Evolutionary conservation across 75 land plant species (phyloP).

Genomic region (Picea glauca): DNA sequence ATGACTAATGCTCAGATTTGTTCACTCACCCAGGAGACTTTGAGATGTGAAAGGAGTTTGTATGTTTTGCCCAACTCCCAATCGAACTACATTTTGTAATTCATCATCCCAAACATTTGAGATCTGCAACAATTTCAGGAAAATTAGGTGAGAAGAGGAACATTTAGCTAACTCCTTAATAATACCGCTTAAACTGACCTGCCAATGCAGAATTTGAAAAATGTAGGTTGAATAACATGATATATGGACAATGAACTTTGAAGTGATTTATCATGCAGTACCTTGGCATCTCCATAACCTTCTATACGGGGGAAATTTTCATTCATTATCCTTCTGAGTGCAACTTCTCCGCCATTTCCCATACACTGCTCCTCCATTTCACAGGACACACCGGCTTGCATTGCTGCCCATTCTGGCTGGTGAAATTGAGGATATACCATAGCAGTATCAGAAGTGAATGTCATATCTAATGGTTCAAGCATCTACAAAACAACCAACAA

Average conservation of each 20-base stretch:
- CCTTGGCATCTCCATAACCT: conserved; percentile 17
- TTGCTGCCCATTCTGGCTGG: conserved; percentile 17
- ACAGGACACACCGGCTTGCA: conserved; percentile 10
- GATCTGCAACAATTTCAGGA: conserved; percentile 15
- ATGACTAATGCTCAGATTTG: neutral
- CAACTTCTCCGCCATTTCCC: conserved; percentile 4
- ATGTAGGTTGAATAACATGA: conserved; percentile 1
- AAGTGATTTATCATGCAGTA: conserved; percentile 17
- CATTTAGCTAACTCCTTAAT: neutral
- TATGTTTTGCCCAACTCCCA: conserved; percentile 17
- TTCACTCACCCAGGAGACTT: neutral
- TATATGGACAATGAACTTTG: neutral
- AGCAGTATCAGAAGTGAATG: conserved; percentile 24
- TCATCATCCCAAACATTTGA: conserved; percentile 38
- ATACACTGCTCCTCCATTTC: conserved; percentile 2
- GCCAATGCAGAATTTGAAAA: neutral
- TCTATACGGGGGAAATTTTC: conserved; percentile 10
- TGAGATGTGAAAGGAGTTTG: conserved; percentile 3
- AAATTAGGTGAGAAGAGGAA: neutral
- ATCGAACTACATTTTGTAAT: conserved; percentile 30
- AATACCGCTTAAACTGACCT: neutral
- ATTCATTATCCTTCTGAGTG: neutral
- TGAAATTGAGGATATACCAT: conserved; percentile 19
- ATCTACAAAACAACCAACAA: conserved; percentile 18
- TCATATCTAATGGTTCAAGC: conserved; percentile 20